These are phyloP conservation scores for Podospora sp. DNA, from an alignment of 495 filamentous ascomycete genomes.

Conservation along the genomic window DNA sequence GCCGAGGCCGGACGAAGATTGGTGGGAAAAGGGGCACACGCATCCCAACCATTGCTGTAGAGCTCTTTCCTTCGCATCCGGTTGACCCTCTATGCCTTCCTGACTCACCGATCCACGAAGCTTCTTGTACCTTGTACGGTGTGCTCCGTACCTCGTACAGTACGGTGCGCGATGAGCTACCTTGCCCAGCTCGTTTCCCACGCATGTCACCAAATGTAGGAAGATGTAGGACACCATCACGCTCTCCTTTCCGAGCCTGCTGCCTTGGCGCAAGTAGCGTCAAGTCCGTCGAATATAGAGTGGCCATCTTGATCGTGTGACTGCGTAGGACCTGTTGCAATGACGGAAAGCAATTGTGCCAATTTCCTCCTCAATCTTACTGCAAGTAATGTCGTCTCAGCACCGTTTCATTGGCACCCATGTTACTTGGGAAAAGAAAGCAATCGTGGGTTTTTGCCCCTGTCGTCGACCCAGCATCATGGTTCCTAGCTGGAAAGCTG, in stretches of 20 bases:
- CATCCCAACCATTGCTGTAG: background rate
- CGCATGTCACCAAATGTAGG: conserved; percentile 5
- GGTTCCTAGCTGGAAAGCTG: background rate
- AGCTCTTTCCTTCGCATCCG: background rate
- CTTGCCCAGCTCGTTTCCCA: background rate
- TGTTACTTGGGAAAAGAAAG: conserved; percentile 10
- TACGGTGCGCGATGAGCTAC: background rate
- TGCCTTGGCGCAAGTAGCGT: background rate
- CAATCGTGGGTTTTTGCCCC: background rate
- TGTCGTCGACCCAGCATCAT: conserved; percentile 11
- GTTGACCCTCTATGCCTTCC: background rate
- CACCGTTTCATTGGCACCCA: background rate
- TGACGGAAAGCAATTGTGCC: background rate
- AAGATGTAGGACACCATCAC: conserved; percentile 1
- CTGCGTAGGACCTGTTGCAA: conserved; percentile 4
- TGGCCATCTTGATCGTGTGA: conserved; percentile 15
- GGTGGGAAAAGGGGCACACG: background rate
- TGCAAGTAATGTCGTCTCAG: background rate
- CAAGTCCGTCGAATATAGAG: conserved; percentile 17
- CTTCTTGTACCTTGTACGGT: conserved; percentile 4
- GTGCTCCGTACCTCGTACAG: background rate
- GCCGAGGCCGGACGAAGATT: background rate
- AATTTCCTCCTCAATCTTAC: conserved; percentile 1
- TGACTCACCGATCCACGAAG: background rate
- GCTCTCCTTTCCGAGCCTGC: conserved; percentile 1